phyloP scores from a whole-genome alignment of 768 basidiomycete genomes.

The Pilatotrama ljubarskyi region DNA sequence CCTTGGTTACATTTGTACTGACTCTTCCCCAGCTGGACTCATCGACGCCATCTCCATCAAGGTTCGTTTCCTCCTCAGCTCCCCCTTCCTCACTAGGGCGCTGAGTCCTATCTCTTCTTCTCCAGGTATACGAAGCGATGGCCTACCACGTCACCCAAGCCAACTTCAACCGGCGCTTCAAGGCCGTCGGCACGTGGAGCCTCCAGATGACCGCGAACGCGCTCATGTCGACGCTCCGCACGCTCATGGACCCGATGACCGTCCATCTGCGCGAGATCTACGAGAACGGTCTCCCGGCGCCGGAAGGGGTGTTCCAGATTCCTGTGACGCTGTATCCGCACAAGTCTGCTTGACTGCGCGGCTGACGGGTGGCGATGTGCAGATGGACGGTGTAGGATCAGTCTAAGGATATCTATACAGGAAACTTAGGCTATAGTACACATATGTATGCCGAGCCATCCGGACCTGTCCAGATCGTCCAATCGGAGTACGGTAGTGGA shows the following conservation, averaged over 20 bases:
- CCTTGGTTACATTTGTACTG: not conserved
- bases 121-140: conserved; percentile 86
- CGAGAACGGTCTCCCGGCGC: conserved; percentile 17
- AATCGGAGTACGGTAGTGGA: not conserved
- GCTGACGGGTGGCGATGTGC: not conserved
- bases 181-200: conserved; percentile 91
- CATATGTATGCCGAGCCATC: too few species aligned
- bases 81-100: too few species aligned
- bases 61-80: conserved; percentile 41
- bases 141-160: conserved; percentile 93
- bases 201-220: conserved; percentile 90
- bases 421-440: not conserved
- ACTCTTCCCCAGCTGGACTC: conserved; percentile 67
- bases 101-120: not conserved
- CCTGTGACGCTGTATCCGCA: not conserved
- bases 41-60: conserved; percentile 89
- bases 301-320: conserved; percentile 9
- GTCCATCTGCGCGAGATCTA: conserved; percentile 36
- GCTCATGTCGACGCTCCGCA: conserved; percentile 77
- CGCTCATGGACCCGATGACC: conserved; percentile 66
- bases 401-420: not conserved
- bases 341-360: not conserved
- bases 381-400: not conserved
- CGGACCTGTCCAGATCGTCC: not conserved
- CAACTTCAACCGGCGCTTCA: conserved; percentile 86